Percentiles rank a stretch among this genome's conserved stretches.
These are phyloP conservation scores for Macrocybe gigantea DNA, from an alignment of 768 basidiomycete species.

Conservation along the genomic window DNA sequence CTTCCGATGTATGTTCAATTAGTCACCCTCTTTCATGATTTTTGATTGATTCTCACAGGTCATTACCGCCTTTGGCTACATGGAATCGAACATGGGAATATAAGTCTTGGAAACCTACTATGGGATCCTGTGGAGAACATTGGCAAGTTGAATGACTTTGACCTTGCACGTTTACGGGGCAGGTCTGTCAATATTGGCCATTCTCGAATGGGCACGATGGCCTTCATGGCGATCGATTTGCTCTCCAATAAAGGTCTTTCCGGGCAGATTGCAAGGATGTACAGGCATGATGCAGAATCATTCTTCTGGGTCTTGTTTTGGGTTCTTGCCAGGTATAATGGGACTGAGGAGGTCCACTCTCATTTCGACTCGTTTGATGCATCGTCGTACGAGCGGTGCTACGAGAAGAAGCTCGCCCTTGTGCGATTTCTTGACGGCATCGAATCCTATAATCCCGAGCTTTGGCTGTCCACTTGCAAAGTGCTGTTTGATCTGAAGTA, in stretches of 20 bases:
- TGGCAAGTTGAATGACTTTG: conserved; percentile 23
- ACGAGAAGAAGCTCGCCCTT: too few relatives aligned
- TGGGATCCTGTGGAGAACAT: conserved; percentile 7
- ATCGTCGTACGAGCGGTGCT: too few relatives aligned
- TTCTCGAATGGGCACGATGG: conserved; percentile 17
- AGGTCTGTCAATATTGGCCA: conserved; percentile 1
- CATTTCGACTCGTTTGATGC: too few relatives aligned
- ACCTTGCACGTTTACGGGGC: conserved; percentile 13
- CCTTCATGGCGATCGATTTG: conserved; percentile 27
- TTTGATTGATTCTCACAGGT: conserved; percentile 7
- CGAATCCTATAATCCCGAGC: too few relatives aligned
- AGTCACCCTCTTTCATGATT: too few relatives aligned
- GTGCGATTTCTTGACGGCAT: too few relatives aligned
- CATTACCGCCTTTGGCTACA: conserved; percentile 19
- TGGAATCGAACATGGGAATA: conserved; percentile 21
- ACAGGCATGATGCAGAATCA: conserved; percentile 27
- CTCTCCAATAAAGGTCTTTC: conserved; percentile 9
- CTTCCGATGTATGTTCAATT: too few relatives aligned
- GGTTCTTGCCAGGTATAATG: neutral
- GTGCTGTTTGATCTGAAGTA: too few relatives aligned
- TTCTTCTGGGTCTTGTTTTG: conserved; percentile 22
- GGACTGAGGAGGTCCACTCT: too few relatives aligned
- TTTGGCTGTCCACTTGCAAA: too few relatives aligned
- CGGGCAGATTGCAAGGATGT: conserved; percentile 12
- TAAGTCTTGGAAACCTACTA: conserved; percentile 25